Percentiles rank a stretch among this genome's conserved stretches.
Conservation (phyloP, 1,284 basidiomycete genomes). For the Lentinus polychrous region DNA sequence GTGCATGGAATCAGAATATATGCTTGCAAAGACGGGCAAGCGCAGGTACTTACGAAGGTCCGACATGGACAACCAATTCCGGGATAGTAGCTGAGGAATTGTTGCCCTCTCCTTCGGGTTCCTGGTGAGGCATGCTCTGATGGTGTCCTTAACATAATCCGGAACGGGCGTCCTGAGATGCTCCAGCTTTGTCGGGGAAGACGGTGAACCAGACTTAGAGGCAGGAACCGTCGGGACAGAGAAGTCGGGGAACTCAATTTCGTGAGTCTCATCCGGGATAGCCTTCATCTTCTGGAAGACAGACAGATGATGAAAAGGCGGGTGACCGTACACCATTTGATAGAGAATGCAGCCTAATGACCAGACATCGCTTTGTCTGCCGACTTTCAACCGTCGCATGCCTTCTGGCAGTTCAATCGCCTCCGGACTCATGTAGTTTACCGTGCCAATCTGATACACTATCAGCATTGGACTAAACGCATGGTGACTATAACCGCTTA, state of each 20-base stretch:
- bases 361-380: conserved; percentile 91
- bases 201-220: conserved; percentile 8
- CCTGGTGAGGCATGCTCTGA: conserved; percentile 70
- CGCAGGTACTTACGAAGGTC: conserved; percentile 32
- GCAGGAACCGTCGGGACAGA: conserved; percentile 43
- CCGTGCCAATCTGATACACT: conserved; percentile 70
- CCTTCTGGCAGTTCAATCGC: conserved; percentile 80
- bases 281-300: conserved; percentile 85
- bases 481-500: conserved; percentile 23
- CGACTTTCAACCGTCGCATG: conserved; percentile 74
- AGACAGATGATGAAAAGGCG: conserved; percentile 85
- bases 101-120: conserved; percentile 72
- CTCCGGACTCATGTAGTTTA: conserved; percentile 96
- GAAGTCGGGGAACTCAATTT: conserved; percentile 72
- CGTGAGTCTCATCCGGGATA: conserved; percentile 68
- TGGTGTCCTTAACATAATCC: conserved; percentile 61
- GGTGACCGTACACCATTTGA: conserved; percentile 93
- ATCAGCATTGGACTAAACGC: background rate
- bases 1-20: too few relatives aligned
- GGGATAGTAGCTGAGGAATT: conserved; percentile 70
- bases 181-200: conserved; percentile 46
- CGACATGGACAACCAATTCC: conserved; percentile 60
- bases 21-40: background rate
- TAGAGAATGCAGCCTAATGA: conserved; percentile 96
- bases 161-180: conserved; percentile 62